phyloP scores from a whole-genome alignment of 148 eudicot genomes.

The Rhododendron ovatum region DNA sequence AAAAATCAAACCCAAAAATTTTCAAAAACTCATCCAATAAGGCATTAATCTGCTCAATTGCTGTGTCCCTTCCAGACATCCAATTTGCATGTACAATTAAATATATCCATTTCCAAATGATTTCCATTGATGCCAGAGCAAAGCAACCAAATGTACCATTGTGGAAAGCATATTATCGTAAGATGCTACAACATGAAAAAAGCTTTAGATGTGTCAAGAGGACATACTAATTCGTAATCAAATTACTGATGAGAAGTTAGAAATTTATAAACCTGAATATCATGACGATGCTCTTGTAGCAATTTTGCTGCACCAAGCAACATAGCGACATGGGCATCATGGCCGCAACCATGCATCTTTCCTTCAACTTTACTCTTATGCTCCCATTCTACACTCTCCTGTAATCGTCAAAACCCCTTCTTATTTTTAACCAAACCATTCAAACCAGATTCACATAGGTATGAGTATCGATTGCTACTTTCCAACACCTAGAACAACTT shows the following conservation, averaged over 20 bases:
- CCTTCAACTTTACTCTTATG: conserved; percentile 55
- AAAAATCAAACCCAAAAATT: too few relatives aligned
- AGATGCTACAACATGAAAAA: background rate
- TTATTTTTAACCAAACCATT: background rate
- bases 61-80: background rate
- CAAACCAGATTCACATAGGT: background rate
- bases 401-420: background rate
- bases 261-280: conserved; percentile 33
- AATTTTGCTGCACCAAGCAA: conserved; percentile 58
- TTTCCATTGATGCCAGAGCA: background rate
- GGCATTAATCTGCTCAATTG: background rate
- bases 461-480: background rate
- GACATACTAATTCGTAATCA: background rate
- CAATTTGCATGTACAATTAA: background rate
- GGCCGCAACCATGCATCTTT: conserved; percentile 62
- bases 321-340: conserved; percentile 59
- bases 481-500: background rate
- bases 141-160: background rate
- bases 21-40: too few relatives aligned
- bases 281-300: conserved; percentile 38
- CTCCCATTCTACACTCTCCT: conserved; percentile 61
- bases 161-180: background rate
- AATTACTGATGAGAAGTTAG: background rate
- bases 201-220: background rate
- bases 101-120: background rate